Evolutionary conservation across 2,329 filamentous ascomycete genomes (phyloP), one percentile per base, ranked within the genome.

Genomic region (Cercospora sp.): DNA sequence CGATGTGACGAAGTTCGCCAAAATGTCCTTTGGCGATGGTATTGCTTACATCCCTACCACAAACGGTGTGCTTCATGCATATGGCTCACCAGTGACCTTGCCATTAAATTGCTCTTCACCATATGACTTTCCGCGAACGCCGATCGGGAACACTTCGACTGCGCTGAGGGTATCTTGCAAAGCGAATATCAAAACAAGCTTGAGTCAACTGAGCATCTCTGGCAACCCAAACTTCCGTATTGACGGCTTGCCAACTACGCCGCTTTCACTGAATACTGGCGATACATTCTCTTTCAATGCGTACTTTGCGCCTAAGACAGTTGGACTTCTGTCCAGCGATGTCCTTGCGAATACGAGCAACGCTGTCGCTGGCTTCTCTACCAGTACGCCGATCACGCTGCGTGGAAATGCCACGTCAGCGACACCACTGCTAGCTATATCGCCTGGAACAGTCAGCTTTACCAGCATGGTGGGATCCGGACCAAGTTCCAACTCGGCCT

Each of bases 171-270:
- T 67, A 5, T 63, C n/a, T 2, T 67, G 65, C 55, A 59, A 23
- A 16, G 65, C 65, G 7, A 67, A 67, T 33, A 45, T 67, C 13
- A 18, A 36, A 13, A 67, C 65, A n/a, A 57, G 33, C 26, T 39
- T 67, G 48, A 64, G 51, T 9, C 31, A 39, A 13, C 20, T 67
- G 12, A 60, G 20, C 23, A 16, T 67, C 51, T 23, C 53, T 39
- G 65, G 65, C 20, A 67, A 67, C 16, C 65, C 60, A n/a, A 67
- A 67, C 36, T 67, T 67, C 30, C 18, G 31, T 7, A 51, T 58
- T 16, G 60, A 63, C 9, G 51, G 33, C 18, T 28, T 67, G 12
- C 65, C 65, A 30, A 33, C 51, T n/a, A 42, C 58, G 31, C 65
- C 65, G 7, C 51, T 63, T 8, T 28, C 48, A 12, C 60, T 67